phyloP scores from a whole-genome alignment of 2,329 filamentous ascomycete species.

The Colletotrichum musicola region DNA sequence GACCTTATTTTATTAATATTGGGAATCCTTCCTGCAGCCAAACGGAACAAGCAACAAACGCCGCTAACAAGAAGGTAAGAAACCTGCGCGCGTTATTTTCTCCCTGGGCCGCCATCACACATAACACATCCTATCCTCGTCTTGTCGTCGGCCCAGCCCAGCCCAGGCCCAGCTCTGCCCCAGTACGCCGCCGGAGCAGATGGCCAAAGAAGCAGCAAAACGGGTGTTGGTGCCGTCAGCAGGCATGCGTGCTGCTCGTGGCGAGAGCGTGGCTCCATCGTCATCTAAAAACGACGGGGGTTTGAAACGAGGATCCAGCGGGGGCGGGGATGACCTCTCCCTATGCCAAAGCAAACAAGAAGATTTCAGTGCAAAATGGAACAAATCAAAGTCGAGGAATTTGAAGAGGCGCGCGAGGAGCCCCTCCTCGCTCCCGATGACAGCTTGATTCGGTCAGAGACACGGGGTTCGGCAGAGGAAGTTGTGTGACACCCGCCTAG shows the following conservation, averaged over 20 bases:
- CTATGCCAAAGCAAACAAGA: background rate
- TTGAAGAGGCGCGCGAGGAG: background rate
- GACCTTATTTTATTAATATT: slow-evolving; percentile 15
- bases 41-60: slow-evolving; percentile 11
- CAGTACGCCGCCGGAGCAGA: slow-evolving; percentile 10
- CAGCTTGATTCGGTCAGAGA: slow-evolving; percentile 5
- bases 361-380: background rate
- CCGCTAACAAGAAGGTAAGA: slow-evolving; percentile 10
- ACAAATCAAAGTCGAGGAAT: background rate
- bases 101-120: slow-evolving; percentile 8
- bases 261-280: slow-evolving; percentile 34
- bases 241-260: slow-evolving; percentile 30
- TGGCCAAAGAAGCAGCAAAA: background rate
- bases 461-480: background rate
- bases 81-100: slow-evolving; percentile 18
- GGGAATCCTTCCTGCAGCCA: slow-evolving; percentile 8
- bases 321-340: slow-evolving; percentile 1
- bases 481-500: slow-evolving; percentile 17
- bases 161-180: slow-evolving; percentile 10
- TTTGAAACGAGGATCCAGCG: slow-evolving; percentile 24
- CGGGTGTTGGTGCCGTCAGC: slow-evolving; percentile 1
- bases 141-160: slow-evolving; percentile 18
- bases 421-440: background rate
- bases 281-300: slow-evolving; percentile 34
- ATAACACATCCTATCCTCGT: slow-evolving; percentile 17